Base-by-base conservation (phyloP, 495 filamentous ascomycete species). In the Rostrohypoxylon terebratum region DNA sequence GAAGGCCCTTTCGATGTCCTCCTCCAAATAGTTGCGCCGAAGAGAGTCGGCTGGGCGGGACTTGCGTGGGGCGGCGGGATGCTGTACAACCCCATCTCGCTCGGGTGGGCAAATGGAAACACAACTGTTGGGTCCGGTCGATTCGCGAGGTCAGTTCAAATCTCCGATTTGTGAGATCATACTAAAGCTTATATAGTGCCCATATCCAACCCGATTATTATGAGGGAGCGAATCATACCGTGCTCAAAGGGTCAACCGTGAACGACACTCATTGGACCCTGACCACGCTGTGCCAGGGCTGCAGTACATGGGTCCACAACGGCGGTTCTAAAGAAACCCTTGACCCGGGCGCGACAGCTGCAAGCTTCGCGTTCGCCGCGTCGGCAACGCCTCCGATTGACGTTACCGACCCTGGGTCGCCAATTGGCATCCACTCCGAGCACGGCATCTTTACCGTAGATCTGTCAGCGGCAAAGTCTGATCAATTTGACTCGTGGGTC, bases 201-300 rank as follows among this genome's bases (percentile, higher is more conserved):
- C 79, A 78, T 50, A 67, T 70, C 1, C 72, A 79, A 31, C 85
- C 85, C 0, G 69, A 73, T 4, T 44, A 74, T 1, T 87, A 86
- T 54, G 76, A 83, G 1, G 72, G 75, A 4, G 83, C 83, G 4
- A 78, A 78, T 6, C 81, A 86, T 73, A 77, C 73, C 13, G 66
- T 81, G 7, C 72, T 87, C 25, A 82, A 84, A 33, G 77, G 84
- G 18, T 82, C 84, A 6, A 71, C 62, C 3, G 70, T 73, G 55
- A 87, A 87, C 64, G 76, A 71, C 28, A 86, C 85, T 3, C 83
- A 86, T 70, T 87, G 83, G 82, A 83, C 84, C 20, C 75, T 86
- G 25, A 79, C 80, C 10, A 81, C 82, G 0, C 76, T 82, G 10
- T 86, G 83, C 72, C 74, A 71, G 45, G 81, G 82, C 1, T 86